A percentile compares a stretch with the other conserved stretches of the same genome.
Evolutionary conservation across 2,329 filamentous ascomycete species (phyloP).

Genomic region (Endocalyx cinctus): DNA sequence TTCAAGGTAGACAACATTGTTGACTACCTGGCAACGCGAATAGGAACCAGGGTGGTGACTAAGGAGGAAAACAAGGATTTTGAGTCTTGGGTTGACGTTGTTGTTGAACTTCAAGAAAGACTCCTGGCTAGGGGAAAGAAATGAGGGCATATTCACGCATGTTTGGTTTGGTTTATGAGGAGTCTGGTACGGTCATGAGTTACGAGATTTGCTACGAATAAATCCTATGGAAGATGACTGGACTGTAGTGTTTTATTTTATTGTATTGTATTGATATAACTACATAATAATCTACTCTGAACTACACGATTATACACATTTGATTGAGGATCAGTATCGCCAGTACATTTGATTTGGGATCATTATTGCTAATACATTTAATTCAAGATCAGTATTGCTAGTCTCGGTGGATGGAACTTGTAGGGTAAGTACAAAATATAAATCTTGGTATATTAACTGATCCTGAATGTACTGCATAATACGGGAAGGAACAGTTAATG

Average conservation of each 20-base stretch:
- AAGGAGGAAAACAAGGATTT: slow-evolving; percentile 28
- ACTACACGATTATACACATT: no score
- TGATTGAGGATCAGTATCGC: no score
- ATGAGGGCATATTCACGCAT: slow-evolving; percentile 18
- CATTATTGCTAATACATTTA: no score
- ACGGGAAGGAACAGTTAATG: no score
- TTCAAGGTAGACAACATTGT: slow-evolving; percentile 72
- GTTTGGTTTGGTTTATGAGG: background rate
- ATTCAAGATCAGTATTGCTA: no score
- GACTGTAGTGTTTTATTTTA: background rate
- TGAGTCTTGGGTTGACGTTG: slow-evolving; percentile 48
- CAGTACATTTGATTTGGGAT: no score
- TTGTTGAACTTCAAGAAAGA: slow-evolving; percentile 51
- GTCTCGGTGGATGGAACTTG: no score
- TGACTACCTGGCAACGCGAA: slow-evolving; percentile 60
- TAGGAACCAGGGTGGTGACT: slow-evolving; percentile 35
- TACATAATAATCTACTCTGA: no score
- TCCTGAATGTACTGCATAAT: no score
- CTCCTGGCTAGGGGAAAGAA: slow-evolving; percentile 53
- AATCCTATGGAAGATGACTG: slow-evolving; percentile 2
- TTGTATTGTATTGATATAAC: background rate
- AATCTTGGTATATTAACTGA: no score
- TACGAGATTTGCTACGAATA: slow-evolving; percentile 5
- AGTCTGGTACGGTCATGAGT: no score
- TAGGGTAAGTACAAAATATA: no score